Percentiles rank a stretch among this genome's conserved stretches.
Conservation (phyloP, 2,329 filamentous ascomycete species). For the Lasiodiplodia sp. region DNA sequence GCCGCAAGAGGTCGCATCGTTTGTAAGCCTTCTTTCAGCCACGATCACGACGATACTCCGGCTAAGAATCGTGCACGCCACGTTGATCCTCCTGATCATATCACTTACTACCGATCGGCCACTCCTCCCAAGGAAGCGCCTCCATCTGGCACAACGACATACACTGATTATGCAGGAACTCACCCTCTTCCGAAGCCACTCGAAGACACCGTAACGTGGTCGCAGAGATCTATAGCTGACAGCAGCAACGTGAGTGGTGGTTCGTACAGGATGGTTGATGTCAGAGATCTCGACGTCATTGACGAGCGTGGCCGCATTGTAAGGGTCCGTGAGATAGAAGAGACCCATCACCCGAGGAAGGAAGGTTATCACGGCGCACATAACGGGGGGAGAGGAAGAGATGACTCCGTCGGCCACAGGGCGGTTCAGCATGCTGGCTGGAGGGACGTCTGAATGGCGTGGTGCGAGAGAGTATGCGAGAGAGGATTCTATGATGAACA, state of each 20-base stretch:
- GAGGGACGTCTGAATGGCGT: conserved; percentile 1
- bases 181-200: not conserved
- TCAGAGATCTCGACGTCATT: conserved; percentile 11
- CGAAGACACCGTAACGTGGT: not conserved
- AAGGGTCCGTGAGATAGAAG: conserved; percentile 25
- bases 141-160: not conserved
- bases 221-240: conserved; percentile 13
- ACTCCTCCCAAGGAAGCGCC: conserved; percentile 5
- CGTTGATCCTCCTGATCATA: conserved; percentile 9
- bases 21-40: conserved; percentile 3
- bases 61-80: not conserved
- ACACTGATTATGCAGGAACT: conserved; percentile 3
- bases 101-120: conserved; percentile 14
- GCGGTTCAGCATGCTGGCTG: conserved; percentile 5
- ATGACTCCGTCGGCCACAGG: not conserved
- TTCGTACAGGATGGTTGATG: conserved; percentile 24
- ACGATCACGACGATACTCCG: not conserved
- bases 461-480: not conserved
- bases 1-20: conserved; percentile 9
- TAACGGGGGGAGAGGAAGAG: not conserved
- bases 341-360: conserved; percentile 15
- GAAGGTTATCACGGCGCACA: not conserved
- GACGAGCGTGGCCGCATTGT: conserved; percentile 3
- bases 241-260: conserved; percentile 5
- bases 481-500: not conserved